Evolutionary conservation across 2,329 filamentous ascomycete species (phyloP), one percentile per base, ranked within the genome.

Genomic region (Penicillium expansum): DNA sequence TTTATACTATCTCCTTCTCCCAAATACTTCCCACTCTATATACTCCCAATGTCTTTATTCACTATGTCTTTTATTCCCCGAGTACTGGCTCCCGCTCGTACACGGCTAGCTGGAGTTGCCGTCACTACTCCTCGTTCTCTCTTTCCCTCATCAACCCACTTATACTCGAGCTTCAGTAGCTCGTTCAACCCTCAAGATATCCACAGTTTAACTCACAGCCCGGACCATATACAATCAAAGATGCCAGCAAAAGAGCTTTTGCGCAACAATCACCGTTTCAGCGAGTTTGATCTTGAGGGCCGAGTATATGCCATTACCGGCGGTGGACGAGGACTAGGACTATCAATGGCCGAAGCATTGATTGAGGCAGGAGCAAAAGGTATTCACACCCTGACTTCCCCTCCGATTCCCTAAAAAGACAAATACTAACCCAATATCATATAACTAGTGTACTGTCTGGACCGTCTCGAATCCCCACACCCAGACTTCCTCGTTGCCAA

Each of bases 321-420:
- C 14, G 77, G 76, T 32, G 77, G 69, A 4, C 68, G 76, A 44
- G 77, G 77, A n/a, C 63, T 79, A 7, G 77, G 77, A 22, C 63
- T 79, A 22, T 70, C 72, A 8, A 75, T 80, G 67, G 78, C 76
- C 7, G 76, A 79, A 62, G 77, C 76, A 14, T 64, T 81, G 50
- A 74, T 78, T 47, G 76, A 81, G 65, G 77, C 77, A 9, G 79
- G 79, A 5, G 79, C 76, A 9, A 75, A 77, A 64, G 77, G 77
- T 78, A 65, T 2, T 10, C 33, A 18, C 7, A 38, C 14, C 13
- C 11, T 24, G 5, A 24, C 24, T 9, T 24, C 24, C 24, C 24
- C 24, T 24, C 24, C 24, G 24, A 24, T 10, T 24, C 14, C 27
- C 7, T 10, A 24, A 30, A 45, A 20, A 1, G 8, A 32, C 8